Percentiles rank a stretch among this genome's conserved stretches.
Evolutionary conservation across 192 early-diverging fungal species (phyloP).

Genomic region (Coemansia aciculifera): DNA sequence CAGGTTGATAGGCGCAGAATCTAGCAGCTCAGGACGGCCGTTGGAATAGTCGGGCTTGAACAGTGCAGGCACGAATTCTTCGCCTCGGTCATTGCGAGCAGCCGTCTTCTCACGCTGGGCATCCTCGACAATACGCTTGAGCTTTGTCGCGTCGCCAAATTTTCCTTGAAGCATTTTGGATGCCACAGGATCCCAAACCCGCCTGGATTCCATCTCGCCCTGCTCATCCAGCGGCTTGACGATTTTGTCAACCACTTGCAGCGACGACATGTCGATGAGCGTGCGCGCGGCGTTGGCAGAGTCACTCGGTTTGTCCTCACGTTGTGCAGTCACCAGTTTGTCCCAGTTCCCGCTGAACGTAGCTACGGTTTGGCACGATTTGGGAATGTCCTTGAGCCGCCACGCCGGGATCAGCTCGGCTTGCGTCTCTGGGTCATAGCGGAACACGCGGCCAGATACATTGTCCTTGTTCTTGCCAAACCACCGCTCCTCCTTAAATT

Average conservation of each 20-base stretch:
- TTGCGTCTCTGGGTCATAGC: slow-evolving; percentile 55
- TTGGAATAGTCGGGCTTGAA: slow-evolving; percentile 59
- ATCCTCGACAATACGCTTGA: slow-evolving; percentile 71
- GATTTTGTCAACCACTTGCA: slow-evolving; percentile 54
- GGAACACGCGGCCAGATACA: slow-evolving; percentile 68
- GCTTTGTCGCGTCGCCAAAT: slow-evolving; percentile 61
- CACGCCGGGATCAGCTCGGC: slow-evolving; percentile 34
- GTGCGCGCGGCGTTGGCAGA: slow-evolving; percentile 2
- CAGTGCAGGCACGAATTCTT: slow-evolving; percentile 58
- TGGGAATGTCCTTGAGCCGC: slow-evolving; percentile 62
- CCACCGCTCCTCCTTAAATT: slow-evolving; percentile 77
- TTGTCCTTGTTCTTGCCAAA: slow-evolving; percentile 68
- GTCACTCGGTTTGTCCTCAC: neutral
- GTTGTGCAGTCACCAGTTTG: slow-evolving; percentile 55
- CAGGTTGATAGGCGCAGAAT: slow-evolving; percentile 35
- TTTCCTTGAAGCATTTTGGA: slow-evolving; percentile 59
- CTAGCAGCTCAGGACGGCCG: slow-evolving; percentile 55
- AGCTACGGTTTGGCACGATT: slow-evolving; percentile 53
- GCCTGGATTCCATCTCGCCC: slow-evolving; percentile 62
- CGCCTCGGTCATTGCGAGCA: slow-evolving; percentile 49
- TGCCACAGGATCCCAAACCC: slow-evolving; percentile 65
- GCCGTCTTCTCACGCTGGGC: slow-evolving; percentile 58
- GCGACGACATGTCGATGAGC: slow-evolving; percentile 59
- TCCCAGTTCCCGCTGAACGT: slow-evolving; percentile 69
- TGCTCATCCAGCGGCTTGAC: slow-evolving; percentile 62